Evolutionary conservation across 1,284 basidiomycete species (phyloP).

Genomic region (Schizopora paradoxa): DNA sequence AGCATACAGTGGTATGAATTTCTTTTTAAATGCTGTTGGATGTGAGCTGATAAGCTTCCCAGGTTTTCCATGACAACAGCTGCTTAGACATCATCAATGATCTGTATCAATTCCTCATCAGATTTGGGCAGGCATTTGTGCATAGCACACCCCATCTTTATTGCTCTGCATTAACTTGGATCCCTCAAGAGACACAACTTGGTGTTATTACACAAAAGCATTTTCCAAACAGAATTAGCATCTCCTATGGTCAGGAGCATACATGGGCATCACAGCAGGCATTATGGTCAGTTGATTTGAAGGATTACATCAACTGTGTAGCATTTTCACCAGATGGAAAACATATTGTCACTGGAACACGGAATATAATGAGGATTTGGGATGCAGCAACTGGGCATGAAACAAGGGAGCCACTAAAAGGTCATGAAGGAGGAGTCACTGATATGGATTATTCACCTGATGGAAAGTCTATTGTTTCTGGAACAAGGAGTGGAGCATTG

Average conservation of each 20-base stretch:
- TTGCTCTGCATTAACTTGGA: too few species aligned
- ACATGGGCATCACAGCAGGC: too few species aligned
- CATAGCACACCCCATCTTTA: too few species aligned
- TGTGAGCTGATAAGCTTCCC: background rate
- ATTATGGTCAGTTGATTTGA: too few species aligned
- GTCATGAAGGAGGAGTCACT: constrained; percentile 1
- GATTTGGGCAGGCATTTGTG: background rate
- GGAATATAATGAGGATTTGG: constrained; percentile 6
- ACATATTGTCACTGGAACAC: background rate
- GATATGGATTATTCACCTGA: constrained; percentile 3
- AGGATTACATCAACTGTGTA: constrained; percentile 48
- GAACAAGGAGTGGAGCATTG: constrained; percentile 7
- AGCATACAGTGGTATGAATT: background rate
- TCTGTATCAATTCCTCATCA: background rate
- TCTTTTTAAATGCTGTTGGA: background rate
- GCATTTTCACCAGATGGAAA: constrained; percentile 13
- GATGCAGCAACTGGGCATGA: constrained; percentile 4
- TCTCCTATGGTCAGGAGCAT: background rate
- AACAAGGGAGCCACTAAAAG: constrained; percentile 4
- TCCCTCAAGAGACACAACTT: too few species aligned
- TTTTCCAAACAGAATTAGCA: background rate
- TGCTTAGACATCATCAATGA: background rate
- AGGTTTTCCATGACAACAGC: background rate
- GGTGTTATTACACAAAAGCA: background rate
- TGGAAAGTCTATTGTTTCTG: constrained; percentile 7